Evolutionary conservation across 2,329 filamentous ascomycete species (phyloP), one percentile per base, ranked within the genome.

Genomic region (Colletotrichum chrysophilum): DNA sequence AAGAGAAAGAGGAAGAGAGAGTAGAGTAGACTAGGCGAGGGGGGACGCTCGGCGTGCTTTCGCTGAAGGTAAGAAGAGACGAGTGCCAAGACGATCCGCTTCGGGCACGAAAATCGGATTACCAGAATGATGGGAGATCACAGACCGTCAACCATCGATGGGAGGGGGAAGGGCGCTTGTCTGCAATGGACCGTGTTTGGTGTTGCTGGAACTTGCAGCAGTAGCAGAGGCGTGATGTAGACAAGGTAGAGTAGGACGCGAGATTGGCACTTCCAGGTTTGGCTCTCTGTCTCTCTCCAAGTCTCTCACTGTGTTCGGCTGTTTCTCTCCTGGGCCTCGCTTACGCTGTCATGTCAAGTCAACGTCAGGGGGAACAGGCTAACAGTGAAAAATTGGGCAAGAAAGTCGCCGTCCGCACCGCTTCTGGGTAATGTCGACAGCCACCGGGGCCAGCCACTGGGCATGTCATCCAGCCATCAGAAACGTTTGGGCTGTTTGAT

Each of bases 401-500:
- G n/a, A 62, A 36, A 62, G 28, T 62, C 26, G 58, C 58, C 58
- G 58, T 34, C 58, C 28, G 58, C 58, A 21, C 18, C 32, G 26
- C 12, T 62, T 32, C 58, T 32, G 13, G 58, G 18, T 61, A 7
- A 30, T 21, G 28, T 34, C 43, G n/a, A 52, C 43, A 52, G 10
- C 26, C 58, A 62, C 58, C 18, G 30, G 43, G 64, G 48, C 32
- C 66, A 68, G 66, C 66, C 66, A 58, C 30, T 36, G 67, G 67
- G 24, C 16, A 64, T 55, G 52, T 56, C 38, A 75, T 67, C 64
- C 69, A 73, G 69, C 66, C 69, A 73, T 16, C 64, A 73, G 73
- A 75, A 75, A 75, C 73, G 73, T 68, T 64, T 75, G 73, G 73
- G 62, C 56, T 68, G 73, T 75, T 75, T 75, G 73, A 75, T 68